Evolutionary conservation across 2,329 filamentous ascomycete genomes (phyloP), one percentile per base, ranked within the genome.

Genomic region (Aspergillus sp.): DNA sequence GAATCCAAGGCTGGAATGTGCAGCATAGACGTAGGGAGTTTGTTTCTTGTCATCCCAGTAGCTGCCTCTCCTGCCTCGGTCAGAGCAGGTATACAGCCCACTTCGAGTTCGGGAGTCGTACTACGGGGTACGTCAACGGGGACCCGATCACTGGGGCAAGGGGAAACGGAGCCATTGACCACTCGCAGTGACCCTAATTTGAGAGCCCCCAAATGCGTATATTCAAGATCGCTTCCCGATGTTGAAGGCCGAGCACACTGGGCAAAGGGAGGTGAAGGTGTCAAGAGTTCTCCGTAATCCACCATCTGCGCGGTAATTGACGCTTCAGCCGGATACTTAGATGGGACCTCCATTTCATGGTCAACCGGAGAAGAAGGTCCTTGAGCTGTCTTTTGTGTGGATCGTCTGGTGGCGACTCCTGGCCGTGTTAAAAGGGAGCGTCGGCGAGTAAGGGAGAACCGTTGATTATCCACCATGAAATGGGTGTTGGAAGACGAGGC

Each of bases 191-290:
- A 67, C 7, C 66, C 66, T 26, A 66, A 47, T 39, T 68, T 68
- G n/a, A 69, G 53, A 6, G 58, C 59, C 12, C 66, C 65, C n/a
- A 69, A 46, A 44, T 68, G 65, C n/a, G 65, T 66, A 44, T 69
- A 69, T 35, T 53, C 59, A 37, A 52, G 56, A 33, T 57, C 64
- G 46, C 38, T 57, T 32, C n/a, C n/a, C n/a, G n/a, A n/a, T n/a
- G n/a, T n/a, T n/a, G n/a, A n/a, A n/a, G n/a, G n/a, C n/a, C n/a
- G n/a, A n/a, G n/a, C n/a, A n/a, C n/a, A n/a, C n/a, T n/a, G n/a
- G n/a, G n/a, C n/a, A n/a, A n/a, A n/a, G n/a, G n/a, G n/a, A n/a
- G n/a, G n/a, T n/a, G n/a, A n/a, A n/a, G n/a, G n/a, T n/a, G n/a
- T n/a, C n/a, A n/a, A n/a, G n/a, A n/a, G n/a, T n/a, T n/a, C n/a